Base-by-base conservation (phyloP, 306 rosid genomes). In the Rosa multiflora region DNA sequence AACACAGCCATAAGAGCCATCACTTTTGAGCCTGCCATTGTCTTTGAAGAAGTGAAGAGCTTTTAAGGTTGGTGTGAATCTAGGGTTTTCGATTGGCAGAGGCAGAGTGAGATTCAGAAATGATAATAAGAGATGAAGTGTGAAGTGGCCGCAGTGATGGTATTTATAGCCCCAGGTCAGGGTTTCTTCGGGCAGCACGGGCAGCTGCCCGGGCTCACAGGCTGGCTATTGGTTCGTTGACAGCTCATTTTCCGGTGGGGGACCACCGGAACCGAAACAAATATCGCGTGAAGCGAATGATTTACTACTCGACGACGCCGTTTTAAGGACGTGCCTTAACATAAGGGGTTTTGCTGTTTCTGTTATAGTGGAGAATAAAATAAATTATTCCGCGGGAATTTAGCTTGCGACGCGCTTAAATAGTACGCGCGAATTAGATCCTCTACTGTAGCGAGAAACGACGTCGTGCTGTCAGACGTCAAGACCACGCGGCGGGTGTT, bases 11-110 rank as follows among this genome's bases (percentile, higher is more conserved):
- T 53, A 78, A 83, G 63, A 62, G 81, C 80, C 17, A 93, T 52
- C 56, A 89, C 35, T 48, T 63, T 87, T 0, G 91, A 61, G 83
- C 32, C 73, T 61, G 99, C 98, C 99, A 95, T 95, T 87, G 82
- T 12, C 0, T 4, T 26, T 21, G 13, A 6, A 14, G 10, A 7
- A 9, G 17, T 12, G 39, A 56, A 23, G 3, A 35, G 69, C n/a
- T 63, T 29, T 29, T 32, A 10, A 21, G 35, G 10, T 67, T 18
- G 8, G 14, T 44, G 46, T n/a, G 18, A 5, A 20, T 7, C 40
- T 80, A 79, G 85, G 84, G 90, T 76, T 82, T 62, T 2, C 26
- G 42, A 56, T 66, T 64, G 15, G 43, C 14, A 55, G 44, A 11
- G 11, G 8, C 43, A 32, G 49, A 44, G 10, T 6, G 48, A 20